Base-by-base conservation (phyloP, 2,329 filamentous ascomycete genomes). In the Xylariales sp. region DNA sequence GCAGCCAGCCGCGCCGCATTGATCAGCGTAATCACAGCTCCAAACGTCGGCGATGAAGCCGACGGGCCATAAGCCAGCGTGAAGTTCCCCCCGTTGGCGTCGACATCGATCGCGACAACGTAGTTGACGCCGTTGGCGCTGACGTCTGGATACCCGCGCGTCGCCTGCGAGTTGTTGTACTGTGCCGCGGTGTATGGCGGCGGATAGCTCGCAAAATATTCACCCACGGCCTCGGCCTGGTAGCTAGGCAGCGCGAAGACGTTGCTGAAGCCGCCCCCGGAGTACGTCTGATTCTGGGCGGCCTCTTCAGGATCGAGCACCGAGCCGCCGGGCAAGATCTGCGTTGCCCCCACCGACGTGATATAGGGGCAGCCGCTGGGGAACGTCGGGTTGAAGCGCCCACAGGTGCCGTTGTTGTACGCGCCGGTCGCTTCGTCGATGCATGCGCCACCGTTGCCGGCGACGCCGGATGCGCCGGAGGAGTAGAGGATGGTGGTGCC, bases 31-130 rank as follows among this genome's bases (percentile, higher is more conserved):
- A 84, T 64, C 38, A 83, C 63, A 9, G 65, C 74, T 1, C 75
- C 69, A 5, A 76, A 72, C 0, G 73, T 60, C 0, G 80, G 80
- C 0, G 72, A 56, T 0, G 77, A 69, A 20, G 73, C 73, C 7
- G 34, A 71, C 60, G 1, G 53, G 48, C 16, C 40, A 27, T 31
- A 42, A n/a, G n/a, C n/a, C n/a, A 42, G 37, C 24, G 31, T 31
- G 16, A 31, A 34, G 15, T 29, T 11, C 21, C 31, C 21, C 4
- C 32, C 40, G 11, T 42, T 37, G 15, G 35, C 28, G 35, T 27
- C 25, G 7, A 38, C 35, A 12, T 16, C 11, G n/a, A 42, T 16
- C 25, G 14, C 24, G 5, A 39, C 37, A 12, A 9, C 12, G 12
- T 36, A 20, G 12, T 29, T 38, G 10, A 34, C 35, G 3, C 40